Evolutionary conservation across 306 rosid genomes (phyloP), one percentile per base, ranked within the genome.

Genomic region (Trichosanthes cucumerina): DNA sequence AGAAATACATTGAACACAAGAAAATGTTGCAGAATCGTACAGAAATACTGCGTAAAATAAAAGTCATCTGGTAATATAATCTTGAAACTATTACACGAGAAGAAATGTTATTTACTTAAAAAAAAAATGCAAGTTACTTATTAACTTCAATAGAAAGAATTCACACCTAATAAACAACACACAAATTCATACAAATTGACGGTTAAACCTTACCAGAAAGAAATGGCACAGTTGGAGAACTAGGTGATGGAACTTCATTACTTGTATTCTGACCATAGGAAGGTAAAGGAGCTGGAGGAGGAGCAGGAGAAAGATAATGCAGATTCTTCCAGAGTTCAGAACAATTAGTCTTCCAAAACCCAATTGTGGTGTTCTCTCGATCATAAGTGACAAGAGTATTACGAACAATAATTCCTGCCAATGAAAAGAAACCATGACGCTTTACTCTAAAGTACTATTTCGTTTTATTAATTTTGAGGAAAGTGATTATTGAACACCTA

Each of bases 381-480:
- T 87, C 88, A 57, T 87, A 87, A 44, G 88, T 87, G 81, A 87
- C 90, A 23, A 87, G 86, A 65, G 90, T 87, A 74, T 87, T 87
- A 44, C 90, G 90, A 33, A 81, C 86, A 69, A 87, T 34, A 68
- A 87, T 87, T 81, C 90, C 90, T 87, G 88, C 33, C 80, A 65
- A 46, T 23, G 31, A 65, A 69, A 77, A 43, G 43, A 73, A 49
- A 47, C 59, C 43, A 49, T 23, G 43, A 38, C 16, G 77, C 60
- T 73, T 73, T 73, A 47, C 57, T 73, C 44, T 46, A 7, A 47
- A 14, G 12, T 47, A 49, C 41, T 26, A 46, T 16, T 73, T 73
- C 12, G 43, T 31, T 46, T 72, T 14, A 28, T 47, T 47, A 72
- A 28, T 5, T 53, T 21, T 36, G 33, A 38, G 33, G 21, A 41